phyloP scores from a whole-genome alignment of 2,329 filamentous ascomycete species.

The Sphaerulina populicola region DNA sequence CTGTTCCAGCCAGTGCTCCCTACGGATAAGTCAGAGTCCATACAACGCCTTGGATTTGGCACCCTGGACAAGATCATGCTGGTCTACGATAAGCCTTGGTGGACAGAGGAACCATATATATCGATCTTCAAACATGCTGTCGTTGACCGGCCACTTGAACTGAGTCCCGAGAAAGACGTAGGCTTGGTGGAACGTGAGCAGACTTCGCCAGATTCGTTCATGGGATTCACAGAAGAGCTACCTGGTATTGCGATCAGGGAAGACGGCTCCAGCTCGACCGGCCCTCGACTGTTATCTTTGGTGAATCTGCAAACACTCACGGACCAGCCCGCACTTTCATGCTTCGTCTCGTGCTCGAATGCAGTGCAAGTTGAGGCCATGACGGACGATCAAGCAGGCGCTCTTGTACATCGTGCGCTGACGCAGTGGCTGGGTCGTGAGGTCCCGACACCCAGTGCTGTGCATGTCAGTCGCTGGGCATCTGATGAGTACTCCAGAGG shows the following conservation, averaged over 20 bases:
- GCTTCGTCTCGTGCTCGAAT: slow-evolving; percentile 23
- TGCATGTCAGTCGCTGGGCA: slow-evolving; percentile 24
- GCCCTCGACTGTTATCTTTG: slow-evolving; percentile 16
- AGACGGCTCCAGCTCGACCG: slow-evolving; percentile 12
- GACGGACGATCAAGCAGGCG: slow-evolving; percentile 15
- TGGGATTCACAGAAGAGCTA: slow-evolving; percentile 21
- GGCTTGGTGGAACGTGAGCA: background rate
- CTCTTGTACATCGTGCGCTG: slow-evolving; percentile 20
- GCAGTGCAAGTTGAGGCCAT: slow-evolving; percentile 19
- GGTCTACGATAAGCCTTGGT: slow-evolving; percentile 21
- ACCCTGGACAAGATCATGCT: slow-evolving; percentile 25
- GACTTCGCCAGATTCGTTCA: slow-evolving; percentile 16
- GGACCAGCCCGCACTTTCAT: slow-evolving; percentile 17
- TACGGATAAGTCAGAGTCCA: slow-evolving; percentile 13
- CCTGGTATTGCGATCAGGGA: slow-evolving; percentile 18
- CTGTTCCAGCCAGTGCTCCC: slow-evolving; percentile 20
- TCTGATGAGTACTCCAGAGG: slow-evolving; percentile 18
- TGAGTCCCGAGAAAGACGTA: background rate
- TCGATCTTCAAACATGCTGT: slow-evolving; percentile 17
- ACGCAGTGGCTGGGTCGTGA: slow-evolving; percentile 19
- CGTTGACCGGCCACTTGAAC: slow-evolving; percentile 3
- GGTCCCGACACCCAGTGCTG: slow-evolving; percentile 17
- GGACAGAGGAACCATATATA: slow-evolving; percentile 19
- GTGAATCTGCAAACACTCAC: slow-evolving; percentile 22
- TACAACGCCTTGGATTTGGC: slow-evolving; percentile 20